Evolutionary conservation across 371 early-diverging fungal species (phyloP).

Genomic region (Mucor ambiguus): DNA sequence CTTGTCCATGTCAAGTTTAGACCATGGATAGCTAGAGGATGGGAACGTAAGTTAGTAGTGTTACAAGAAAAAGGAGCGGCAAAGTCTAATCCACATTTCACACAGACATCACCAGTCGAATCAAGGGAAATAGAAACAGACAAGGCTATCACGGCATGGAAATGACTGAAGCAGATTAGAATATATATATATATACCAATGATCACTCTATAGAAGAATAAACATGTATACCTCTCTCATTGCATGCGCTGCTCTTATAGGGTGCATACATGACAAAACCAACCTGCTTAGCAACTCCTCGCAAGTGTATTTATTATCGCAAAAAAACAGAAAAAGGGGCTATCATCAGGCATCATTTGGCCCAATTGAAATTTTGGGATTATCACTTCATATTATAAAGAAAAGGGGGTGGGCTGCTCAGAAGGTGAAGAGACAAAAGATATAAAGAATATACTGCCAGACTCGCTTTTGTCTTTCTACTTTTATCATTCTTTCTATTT

Average conservation of each 20-base stretch:
- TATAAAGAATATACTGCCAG: neutral
- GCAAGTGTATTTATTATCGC: neutral
- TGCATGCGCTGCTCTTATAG: neutral
- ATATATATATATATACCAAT: neutral
- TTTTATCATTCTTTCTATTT: neutral
- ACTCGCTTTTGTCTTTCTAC: neutral
- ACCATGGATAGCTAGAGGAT: constrained; percentile 21
- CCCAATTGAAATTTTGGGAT: constrained; percentile 11
- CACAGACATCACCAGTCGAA: constrained; percentile 20
- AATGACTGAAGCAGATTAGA: constrained; percentile 37
- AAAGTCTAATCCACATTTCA: neutral
- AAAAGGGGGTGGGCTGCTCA: neutral
- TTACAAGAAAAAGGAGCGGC: neutral
- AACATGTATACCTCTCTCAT: neutral
- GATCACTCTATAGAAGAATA: neutral
- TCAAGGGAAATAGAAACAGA: constrained; percentile 20
- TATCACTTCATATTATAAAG: constrained; percentile 8
- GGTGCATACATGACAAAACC: neutral
- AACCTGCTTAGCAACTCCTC: neutral
- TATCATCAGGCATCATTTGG: neutral
- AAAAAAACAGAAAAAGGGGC: neutral
- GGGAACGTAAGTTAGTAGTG: constrained; percentile 33
- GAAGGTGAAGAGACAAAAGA: neutral
- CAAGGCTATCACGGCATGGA: constrained; percentile 48
- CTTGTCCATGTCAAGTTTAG: constrained; percentile 46